Conservation (phyloP, 192 early-diverging fungal species). For the Linnemannia hyalina region DNA sequence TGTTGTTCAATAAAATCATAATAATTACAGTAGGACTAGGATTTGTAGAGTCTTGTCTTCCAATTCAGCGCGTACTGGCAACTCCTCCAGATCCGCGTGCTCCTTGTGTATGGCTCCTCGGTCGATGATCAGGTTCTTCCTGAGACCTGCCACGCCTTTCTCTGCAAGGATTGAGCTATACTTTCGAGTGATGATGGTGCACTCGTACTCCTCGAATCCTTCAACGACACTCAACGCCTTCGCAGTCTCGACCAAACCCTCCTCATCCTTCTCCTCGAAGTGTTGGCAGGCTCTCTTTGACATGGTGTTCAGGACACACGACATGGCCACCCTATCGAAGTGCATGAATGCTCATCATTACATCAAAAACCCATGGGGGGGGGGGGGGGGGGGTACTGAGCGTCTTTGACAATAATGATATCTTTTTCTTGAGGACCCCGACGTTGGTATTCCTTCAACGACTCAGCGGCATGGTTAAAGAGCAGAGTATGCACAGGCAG, state of each 20-base stretch:
- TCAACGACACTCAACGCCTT: slow-evolving; percentile 27
- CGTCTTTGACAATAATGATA: slow-evolving; percentile 26
- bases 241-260: slow-evolving; percentile 23
- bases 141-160: slow-evolving; percentile 14
- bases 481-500: slow-evolving; percentile 17
- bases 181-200: slow-evolving; percentile 16
- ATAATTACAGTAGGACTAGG: slow-evolving; percentile 19
- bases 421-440: slow-evolving; percentile 24
- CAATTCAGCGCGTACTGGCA: slow-evolving; percentile 22
- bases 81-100: slow-evolving; percentile 4
- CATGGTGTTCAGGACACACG: slow-evolving; percentile 29
- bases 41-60: slow-evolving; percentile 17
- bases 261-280: slow-evolving; percentile 24
- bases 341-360: slow-evolving; percentile 18
- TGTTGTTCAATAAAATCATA: slow-evolving; percentile 13
- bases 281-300: slow-evolving; percentile 31
- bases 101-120: slow-evolving; percentile 1
- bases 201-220: slow-evolving; percentile 30
- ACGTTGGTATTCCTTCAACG: slow-evolving; percentile 22
- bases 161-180: slow-evolving; percentile 22
- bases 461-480: slow-evolving; percentile 29
- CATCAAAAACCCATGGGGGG: slow-evolving; percentile 15
- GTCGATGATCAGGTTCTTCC: slow-evolving; percentile 19
- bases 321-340: slow-evolving; percentile 34
- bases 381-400: too few species aligned